Evolutionary conservation across 1,139 yeast genomes (phyloP), one percentile per base, ranked within the genome.

Genomic region (Suhomyces yuchorum): DNA sequence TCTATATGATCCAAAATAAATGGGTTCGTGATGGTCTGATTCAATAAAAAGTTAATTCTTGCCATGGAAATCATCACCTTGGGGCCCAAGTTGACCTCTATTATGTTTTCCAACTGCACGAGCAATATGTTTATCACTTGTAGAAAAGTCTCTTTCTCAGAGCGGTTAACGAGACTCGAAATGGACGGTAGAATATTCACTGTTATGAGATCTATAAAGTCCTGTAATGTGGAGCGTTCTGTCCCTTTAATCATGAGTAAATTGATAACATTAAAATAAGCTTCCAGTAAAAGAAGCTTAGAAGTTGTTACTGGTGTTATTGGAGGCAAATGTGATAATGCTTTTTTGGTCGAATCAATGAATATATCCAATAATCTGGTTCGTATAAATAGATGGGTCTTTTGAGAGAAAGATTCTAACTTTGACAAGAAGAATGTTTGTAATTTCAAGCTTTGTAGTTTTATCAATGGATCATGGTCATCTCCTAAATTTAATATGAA

Each of bases 401-500:
- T 28, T 8, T 35, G 36, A 33, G 22, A 8, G 17, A 42, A 11
- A 1, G 38, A 58, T 61, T n/a, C 54, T 2, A 48, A 50, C 5
- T 34, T 37, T 4, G 42, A 38, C 20, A 53, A 32, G 20, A 53
- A 46, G n/a, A 36, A 42, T 8, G 9, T n/a, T 3, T 75, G 57
- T 2, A 80, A 54, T 18, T 58, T 55, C 45, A 77, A 72, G 11
- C 82, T 83, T 47, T 71, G 72, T 0, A 66, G 56, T 52, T 82
- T 81, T 45, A 73, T 63, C 7, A 54, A 52, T 0, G 78, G 70
- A 20, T 78, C 80, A 44, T 74, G 73, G 50, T 79, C 80, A 55
- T 82, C 86, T 18, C 81, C 59, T 9, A 80, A 60, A 50, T 80
- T 80, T 20, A 83, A 60, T 4, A 71, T 63, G 8, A 81, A 73